Conservation (phyloP, 306 rosid genomes). For the Prunus armeniaca region DNA sequence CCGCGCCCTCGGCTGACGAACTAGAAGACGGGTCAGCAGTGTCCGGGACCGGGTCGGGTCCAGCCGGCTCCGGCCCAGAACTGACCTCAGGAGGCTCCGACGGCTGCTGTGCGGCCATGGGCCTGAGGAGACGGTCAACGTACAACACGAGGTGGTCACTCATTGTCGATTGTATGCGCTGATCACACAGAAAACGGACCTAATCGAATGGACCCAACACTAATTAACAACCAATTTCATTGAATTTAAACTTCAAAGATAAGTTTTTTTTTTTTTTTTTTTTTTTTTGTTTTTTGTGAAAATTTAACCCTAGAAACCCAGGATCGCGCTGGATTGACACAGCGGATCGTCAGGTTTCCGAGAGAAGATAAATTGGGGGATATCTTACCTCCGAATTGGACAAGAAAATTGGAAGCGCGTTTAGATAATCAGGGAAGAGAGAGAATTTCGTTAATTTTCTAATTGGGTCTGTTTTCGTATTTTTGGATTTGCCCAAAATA, state of each 20-base stretch:
- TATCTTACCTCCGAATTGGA: conserved; percentile 1
- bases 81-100: conserved; percentile 38
- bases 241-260: neutral
- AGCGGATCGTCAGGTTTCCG: conserved; percentile 36
- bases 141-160: conserved; percentile 79
- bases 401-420: neutral
- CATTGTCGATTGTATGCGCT: conserved; percentile 38
- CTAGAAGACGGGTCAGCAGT: conserved; percentile 38
- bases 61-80: conserved; percentile 21
- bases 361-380: conserved; percentile 9
- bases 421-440: conserved; percentile 1
- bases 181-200: conserved; percentile 15
- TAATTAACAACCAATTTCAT: neutral
- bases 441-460: neutral
- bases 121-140: conserved; percentile 63
- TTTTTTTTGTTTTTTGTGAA: neutral
- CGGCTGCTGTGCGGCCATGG: conserved; percentile 44
- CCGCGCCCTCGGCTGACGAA: conserved; percentile 33
- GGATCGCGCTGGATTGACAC: conserved; percentile 27
- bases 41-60: conserved; percentile 15
- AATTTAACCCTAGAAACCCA: conserved; percentile 13
- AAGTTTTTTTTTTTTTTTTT: too few species aligned
- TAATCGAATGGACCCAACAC: conserved; percentile 5
- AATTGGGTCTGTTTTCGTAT: neutral
- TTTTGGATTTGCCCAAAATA: conserved; percentile 3